These are phyloP conservation scores for Diplogelasinospora grovesii DNA, from an alignment of 495 filamentous ascomycete species.

Conservation along the genomic window DNA sequence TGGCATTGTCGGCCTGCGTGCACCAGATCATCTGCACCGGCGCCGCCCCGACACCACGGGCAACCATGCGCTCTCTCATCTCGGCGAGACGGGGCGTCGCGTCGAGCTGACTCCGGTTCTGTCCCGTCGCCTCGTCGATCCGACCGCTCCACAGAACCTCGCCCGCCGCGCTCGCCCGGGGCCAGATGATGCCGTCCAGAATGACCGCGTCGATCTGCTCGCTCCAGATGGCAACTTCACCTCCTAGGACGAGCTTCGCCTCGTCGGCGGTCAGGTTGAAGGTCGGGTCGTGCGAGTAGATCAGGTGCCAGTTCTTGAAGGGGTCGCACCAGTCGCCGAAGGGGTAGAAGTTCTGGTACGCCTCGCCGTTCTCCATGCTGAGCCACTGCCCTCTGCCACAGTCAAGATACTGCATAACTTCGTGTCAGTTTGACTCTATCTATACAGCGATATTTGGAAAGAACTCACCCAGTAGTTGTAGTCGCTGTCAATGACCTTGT, in stretches of 20 bases:
- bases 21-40: conserved; percentile 51
- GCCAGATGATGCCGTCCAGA: conserved; percentile 68
- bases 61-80: conserved; percentile 65
- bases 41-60: conserved; percentile 52
- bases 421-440: conserved; percentile 9
- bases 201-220: conserved; percentile 68
- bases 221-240: conserved; percentile 70
- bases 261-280: conserved; percentile 49
- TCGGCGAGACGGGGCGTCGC: conserved; percentile 60
- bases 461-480: conserved; percentile 64
- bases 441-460: background rate
- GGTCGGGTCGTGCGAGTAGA: conserved; percentile 70
- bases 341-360: conserved; percentile 48
- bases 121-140: conserved; percentile 45
- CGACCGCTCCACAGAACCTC: conserved; percentile 73
- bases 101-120: conserved; percentile 58
- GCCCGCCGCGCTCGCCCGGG: conserved; percentile 60
- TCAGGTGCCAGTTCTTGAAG: conserved; percentile 65
- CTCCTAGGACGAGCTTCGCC: conserved; percentile 62
- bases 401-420: conserved; percentile 58
- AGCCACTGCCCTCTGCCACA: conserved; percentile 75
- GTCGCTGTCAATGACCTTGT: conserved; percentile 64
- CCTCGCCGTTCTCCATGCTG: conserved; percentile 47
- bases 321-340: conserved; percentile 73
- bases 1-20: conserved; percentile 30